Base-by-base conservation (phyloP, 1,284 basidiomycete genomes). In the Irpex sp. region DNA sequence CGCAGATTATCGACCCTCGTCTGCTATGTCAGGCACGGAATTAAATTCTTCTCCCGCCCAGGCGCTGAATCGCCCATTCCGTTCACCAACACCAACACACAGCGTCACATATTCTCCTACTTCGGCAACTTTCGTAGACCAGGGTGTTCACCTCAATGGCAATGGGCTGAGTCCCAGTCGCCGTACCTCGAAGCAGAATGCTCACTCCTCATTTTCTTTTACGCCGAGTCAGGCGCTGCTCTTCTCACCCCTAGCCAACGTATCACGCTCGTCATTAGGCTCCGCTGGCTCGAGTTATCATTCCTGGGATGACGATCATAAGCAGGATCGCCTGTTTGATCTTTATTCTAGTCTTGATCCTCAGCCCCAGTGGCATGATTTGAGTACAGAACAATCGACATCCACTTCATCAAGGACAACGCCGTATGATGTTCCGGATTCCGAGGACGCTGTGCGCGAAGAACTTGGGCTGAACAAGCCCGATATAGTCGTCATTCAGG, bases 271-370 rank as follows among this genome's bases (percentile, higher is more conserved):
- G 8, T 93, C 92, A 5, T 75, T 93, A 26, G 89, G 87, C 64
- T 92, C 90, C 11, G 82, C 80, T 38, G 91, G 91, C 9, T 93
- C 92, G 2, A 93, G 91, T 73, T 93, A 91, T 73, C 91, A 93
- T 72, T 91, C 91, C 3, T 87, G 83, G 82, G 88, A 91, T 60
- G 85, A 79, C 36, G 84, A 75, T 63, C 75, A 86, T 65, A 79
- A 78, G 67, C 82, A 82, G 65, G 84, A 87, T 66, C 78, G 80
- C 31, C 72, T 79, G 58, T 74, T 83, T 57, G 81, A 78, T 52
- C 70, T 89, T 19, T 85, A 91, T 71, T 78, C 73, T 47, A 80
- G 82, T 62, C 72, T 73, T 66, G 82, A 84, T 58, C 75, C 80
- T 17, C 75, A 77, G 60, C 79, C 80, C 58, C 76, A 80, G 2